These are phyloP conservation scores for Conoideocrella luteorostrata DNA, from an alignment of 2,329 filamentous ascomycete species.

Conservation along the genomic window DNA sequence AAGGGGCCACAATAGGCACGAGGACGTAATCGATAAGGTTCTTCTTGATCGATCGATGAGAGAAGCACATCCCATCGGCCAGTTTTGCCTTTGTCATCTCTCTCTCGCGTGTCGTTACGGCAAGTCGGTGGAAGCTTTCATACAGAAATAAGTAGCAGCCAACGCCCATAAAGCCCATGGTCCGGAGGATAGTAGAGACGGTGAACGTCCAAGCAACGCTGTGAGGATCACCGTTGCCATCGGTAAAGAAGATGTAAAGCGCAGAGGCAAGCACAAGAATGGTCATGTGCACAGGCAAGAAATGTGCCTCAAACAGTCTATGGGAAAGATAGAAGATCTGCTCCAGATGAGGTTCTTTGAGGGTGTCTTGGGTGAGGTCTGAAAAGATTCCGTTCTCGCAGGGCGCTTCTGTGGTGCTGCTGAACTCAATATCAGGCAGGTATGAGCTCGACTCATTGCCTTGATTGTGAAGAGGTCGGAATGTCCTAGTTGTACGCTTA, in stretches of 20 bases:
- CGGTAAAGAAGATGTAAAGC: constrained; percentile 50
- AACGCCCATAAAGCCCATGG: constrained; percentile 55
- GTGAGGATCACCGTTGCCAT: constrained; percentile 44
- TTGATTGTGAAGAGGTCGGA: constrained; percentile 48
- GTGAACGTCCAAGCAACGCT: constrained; percentile 53
- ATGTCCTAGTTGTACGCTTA: constrained; percentile 48
- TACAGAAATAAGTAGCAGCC: constrained; percentile 60
- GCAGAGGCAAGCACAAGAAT: constrained; percentile 58
- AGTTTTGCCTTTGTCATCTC: constrained; percentile 63
- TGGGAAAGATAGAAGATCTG: constrained; percentile 54
- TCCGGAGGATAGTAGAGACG: constrained; percentile 53
- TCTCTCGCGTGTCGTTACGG: constrained; percentile 51
- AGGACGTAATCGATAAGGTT: constrained; percentile 58
- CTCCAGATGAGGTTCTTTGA: constrained; percentile 47
- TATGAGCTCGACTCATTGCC: constrained; percentile 40
- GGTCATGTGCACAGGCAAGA: constrained; percentile 61
- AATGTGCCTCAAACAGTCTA: constrained; percentile 68
- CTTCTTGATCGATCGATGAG: constrained; percentile 46
- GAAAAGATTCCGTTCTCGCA: constrained; percentile 48
- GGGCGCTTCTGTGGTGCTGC: constrained; percentile 31
- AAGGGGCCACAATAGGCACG: constrained; percentile 60
- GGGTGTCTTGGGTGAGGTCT: constrained; percentile 44
- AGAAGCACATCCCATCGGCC: constrained; percentile 59
- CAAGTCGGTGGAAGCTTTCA: constrained; percentile 59
- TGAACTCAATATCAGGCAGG: constrained; percentile 39